Base-by-base conservation (phyloP, 2,329 filamentous ascomycete species). In the Arachnomyces sp. region DNA sequence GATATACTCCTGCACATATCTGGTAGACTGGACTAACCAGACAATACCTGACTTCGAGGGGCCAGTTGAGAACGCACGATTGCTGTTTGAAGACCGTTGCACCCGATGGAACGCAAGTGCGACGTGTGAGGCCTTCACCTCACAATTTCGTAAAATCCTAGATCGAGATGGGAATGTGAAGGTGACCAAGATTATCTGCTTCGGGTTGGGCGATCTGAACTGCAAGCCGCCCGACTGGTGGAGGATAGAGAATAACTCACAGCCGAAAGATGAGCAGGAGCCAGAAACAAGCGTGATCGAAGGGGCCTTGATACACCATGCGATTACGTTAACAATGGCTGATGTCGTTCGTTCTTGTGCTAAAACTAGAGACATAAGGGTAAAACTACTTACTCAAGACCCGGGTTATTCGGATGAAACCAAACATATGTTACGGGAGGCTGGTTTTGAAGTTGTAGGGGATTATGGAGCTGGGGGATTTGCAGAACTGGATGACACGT, bases 161-260 rank as follows among this genome's bases (percentile, higher is more conserved):
- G 36, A 9, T 7, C 21, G 16, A 38, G 48, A 41, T 38, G 31
- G 17, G 4, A 28, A 32, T 36, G 16, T 13, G 35, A 51, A 40
- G 46, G 48, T 55, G 33, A 52, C 45, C 4, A 56, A 57, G 33
- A 42, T 56, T 13, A 32, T 56, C 14, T 55, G 52, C 42, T 55
- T 56, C 34, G 53, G 46, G 16, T 37, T 56, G 28, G 52, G 52
- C 18, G 52, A 56, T 33, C 37, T 55, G 36, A 41, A 45, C 33
- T 28, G 28, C 37, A 49, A 51, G 28, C 45, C 44, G 11, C 41
- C 40, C 6, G 44, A 48, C 40, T 50, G 44, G 48, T 45, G 46
- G 49, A 48, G 31, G 13, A 42, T 44, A 44, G 32, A 48, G 8
- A 52, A 44, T 32, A 34, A 48, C 31, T 30, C 41, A 16, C 21